phyloP scores from a whole-genome alignment of 1,284 basidiomycete genomes.

The Wallemia mellicola region DNA sequence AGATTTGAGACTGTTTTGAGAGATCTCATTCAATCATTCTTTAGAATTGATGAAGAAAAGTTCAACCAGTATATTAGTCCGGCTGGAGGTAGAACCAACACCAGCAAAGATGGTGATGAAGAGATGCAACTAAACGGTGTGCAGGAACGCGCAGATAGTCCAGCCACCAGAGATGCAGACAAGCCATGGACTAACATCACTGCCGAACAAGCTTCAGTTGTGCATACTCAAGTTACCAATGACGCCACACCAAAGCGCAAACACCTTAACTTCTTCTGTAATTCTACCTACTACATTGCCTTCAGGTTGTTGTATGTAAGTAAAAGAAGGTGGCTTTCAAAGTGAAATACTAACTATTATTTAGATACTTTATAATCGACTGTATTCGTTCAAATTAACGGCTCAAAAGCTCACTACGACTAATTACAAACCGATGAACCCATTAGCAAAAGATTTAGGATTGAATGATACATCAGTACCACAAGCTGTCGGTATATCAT shows the following conservation, averaged over 20 bases:
- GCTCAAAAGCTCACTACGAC: conserved; percentile 20
- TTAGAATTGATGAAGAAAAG: conserved; percentile 41
- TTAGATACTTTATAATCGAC: conserved; percentile 60
- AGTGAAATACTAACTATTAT: neutral
- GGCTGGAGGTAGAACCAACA: neutral
- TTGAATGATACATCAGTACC: conserved; percentile 22
- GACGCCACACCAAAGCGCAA: conserved; percentile 5
- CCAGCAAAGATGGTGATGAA: neutral
- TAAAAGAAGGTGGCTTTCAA: conserved; percentile 6
- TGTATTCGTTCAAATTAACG: conserved; percentile 43
- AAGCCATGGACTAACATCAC: conserved; percentile 5
- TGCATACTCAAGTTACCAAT: conserved; percentile 1
- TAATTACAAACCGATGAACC: conserved; percentile 21
- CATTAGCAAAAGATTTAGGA: conserved; percentile 28
- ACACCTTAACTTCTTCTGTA: conserved; percentile 43
- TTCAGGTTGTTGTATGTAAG: conserved; percentile 59
- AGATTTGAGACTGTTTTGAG: conserved; percentile 60
- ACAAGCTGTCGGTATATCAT: conserved; percentile 7
- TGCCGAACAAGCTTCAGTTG: conserved; percentile 4
- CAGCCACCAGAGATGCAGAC: neutral
- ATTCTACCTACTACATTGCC: conserved; percentile 73
- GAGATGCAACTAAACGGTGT: neutral
- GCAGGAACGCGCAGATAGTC: conserved; percentile 3
- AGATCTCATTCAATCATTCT: conserved; percentile 53
- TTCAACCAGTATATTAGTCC: conserved; percentile 22